A percentile compares a stretch with the other conserved stretches of the same genome.
These are phyloP conservation scores for Neurospora pannonica DNA, from an alignment of 495 filamentous ascomycete genomes.

Conservation along the genomic window DNA sequence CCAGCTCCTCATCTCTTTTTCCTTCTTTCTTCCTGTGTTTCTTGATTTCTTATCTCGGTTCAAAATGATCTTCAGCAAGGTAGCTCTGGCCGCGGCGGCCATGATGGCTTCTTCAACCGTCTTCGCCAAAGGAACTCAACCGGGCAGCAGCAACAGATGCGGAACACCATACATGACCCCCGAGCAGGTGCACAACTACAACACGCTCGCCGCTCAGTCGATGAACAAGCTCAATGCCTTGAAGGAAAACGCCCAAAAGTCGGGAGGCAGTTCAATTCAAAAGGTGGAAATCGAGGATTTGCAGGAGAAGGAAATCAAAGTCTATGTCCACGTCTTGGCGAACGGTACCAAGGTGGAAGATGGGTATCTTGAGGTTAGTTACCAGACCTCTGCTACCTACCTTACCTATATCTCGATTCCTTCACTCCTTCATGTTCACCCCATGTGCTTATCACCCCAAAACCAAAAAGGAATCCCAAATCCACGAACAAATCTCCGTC, in stretches of 20 bases:
- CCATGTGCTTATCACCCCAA: background rate
- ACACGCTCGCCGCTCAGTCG: background rate
- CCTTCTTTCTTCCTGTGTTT: background rate
- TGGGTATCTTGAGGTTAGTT: background rate
- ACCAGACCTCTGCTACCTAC: too few relatives aligned
- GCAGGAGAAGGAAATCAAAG: background rate
- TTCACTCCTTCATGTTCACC: background rate
- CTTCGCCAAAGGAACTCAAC: background rate
- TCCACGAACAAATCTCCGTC: background rate
- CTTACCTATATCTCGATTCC: background rate
- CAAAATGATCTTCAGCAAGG: background rate
- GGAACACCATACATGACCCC: background rate
- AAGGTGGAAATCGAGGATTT: background rate
- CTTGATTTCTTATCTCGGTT: background rate
- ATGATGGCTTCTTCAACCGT: background rate
- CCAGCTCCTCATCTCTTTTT: background rate
- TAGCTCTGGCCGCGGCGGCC: background rate
- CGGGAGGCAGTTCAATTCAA: background rate
- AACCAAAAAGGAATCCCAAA: background rate
- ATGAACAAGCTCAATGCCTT: background rate
- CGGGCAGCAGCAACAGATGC: background rate
- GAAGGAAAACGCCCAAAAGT: background rate
- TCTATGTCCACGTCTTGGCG: slow-evolving; percentile 3
- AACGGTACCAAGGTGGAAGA: slow-evolving; percentile 2
- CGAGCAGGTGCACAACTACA: background rate